phyloP scores from a whole-genome alignment of 1,284 basidiomycete species.

The Sphagnurus paluster region DNA sequence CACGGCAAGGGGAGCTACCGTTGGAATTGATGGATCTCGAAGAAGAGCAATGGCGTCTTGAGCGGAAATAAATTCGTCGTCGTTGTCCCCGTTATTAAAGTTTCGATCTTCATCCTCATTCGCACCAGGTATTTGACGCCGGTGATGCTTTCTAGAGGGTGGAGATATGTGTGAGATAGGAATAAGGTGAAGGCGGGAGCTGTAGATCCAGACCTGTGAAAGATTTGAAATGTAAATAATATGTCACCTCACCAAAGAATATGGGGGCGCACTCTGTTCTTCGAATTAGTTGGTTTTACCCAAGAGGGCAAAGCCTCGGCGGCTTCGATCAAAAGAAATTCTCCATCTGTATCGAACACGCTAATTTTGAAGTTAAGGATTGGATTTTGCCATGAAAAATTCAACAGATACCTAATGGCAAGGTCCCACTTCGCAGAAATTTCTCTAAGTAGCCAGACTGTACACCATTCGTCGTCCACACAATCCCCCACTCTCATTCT shows the following conservation, averaged over 20 bases:
- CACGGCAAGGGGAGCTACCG: slow-evolving; percentile 58
- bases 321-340: slow-evolving; percentile 96
- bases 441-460: slow-evolving; percentile 83
- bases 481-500: slow-evolving; percentile 89
- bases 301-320: slow-evolving; percentile 88
- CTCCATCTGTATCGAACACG: slow-evolving; percentile 89
- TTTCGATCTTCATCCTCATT: slow-evolving; percentile 54
- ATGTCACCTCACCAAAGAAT: slow-evolving; percentile 32
- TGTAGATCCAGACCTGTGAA: slow-evolving; percentile 86
- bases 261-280: slow-evolving; percentile 78
- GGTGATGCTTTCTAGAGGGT: slow-evolving; percentile 52
- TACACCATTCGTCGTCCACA: slow-evolving; percentile 95
- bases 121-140: slow-evolving; percentile 40
- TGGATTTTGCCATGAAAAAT: slow-evolving; percentile 9
- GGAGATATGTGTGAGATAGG: slow-evolving; percentile 75
- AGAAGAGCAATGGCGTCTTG: slow-evolving; percentile 71
- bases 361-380: slow-evolving; percentile 35
- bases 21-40: slow-evolving; percentile 50
- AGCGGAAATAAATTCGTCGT: slow-evolving; percentile 53
- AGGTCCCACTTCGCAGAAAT: slow-evolving; percentile 78
- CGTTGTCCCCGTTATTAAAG: slow-evolving; percentile 35
- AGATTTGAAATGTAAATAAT: slow-evolving; percentile 27
- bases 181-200: slow-evolving; percentile 82
- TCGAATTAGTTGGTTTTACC: slow-evolving; percentile 89
- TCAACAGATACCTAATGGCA: slow-evolving; percentile 58